Percentiles rank a stretch among this genome's conserved stretches.
Conservation (phyloP, 78 protist species). For the Dictyostelium citrinum region DNA sequence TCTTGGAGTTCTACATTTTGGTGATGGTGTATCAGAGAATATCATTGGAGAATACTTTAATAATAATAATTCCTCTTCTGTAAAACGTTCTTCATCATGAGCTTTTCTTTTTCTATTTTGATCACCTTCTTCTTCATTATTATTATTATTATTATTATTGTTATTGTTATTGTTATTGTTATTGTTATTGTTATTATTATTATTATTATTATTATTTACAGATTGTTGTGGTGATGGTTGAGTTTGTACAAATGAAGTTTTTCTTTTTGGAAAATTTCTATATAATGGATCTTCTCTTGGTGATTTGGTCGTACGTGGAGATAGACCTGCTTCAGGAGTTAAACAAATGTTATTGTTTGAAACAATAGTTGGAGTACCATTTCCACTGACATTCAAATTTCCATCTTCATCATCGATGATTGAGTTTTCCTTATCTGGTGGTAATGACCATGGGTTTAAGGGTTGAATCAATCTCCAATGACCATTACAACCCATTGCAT, state of each 20-base stretch:
- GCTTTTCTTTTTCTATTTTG: constrained; percentile 59
- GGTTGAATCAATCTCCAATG: constrained; percentile 71
- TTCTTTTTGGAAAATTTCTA: constrained; percentile 68
- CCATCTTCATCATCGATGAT: constrained; percentile 30
- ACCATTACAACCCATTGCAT: constrained; percentile 75
- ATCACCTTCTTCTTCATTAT: not conserved
- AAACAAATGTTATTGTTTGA: not conserved
- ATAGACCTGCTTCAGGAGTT: constrained; percentile 43
- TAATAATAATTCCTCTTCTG: constrained; percentile 39
- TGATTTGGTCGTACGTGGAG: constrained; percentile 39
- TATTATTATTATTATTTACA: not conserved
- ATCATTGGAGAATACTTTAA: constrained; percentile 72
- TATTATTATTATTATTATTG: not conserved
- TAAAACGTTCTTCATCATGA: constrained; percentile 33
- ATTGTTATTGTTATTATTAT: not conserved
- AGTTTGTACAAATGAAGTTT: not conserved
- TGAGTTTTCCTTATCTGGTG: constrained; percentile 44
- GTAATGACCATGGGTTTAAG: constrained; percentile 69
- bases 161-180: not conserved
- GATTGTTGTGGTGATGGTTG: not conserved
- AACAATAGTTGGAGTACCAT: not conserved
- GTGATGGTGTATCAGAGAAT: constrained; percentile 62
- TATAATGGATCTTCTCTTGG: constrained; percentile 77
- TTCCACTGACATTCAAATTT: not conserved
- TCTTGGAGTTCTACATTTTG: constrained; percentile 72